Base-by-base conservation (phyloP, 2,329 filamentous ascomycete genomes). In the Hypoxylon sp. region DNA sequence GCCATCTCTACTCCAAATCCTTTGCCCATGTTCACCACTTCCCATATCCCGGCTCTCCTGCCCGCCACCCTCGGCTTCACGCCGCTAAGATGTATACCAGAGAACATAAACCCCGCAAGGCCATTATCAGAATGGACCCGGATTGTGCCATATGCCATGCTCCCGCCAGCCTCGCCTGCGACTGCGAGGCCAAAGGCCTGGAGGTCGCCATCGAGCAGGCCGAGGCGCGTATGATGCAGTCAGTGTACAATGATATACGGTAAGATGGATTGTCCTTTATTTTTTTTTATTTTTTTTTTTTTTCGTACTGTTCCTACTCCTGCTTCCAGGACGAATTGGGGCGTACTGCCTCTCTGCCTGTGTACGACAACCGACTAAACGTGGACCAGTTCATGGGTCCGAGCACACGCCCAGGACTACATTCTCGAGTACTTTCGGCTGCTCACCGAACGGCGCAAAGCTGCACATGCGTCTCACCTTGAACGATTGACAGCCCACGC, bases 141-240 rank as follows among this genome's bases (percentile, higher is more conserved):
- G 86, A 90, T 77, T 91, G 88, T 77, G 88, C 88, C 55, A 87
- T 91, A 73, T 90, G 88, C 76, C 81, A 82, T 72, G 82, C 83
- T 66, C 86, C 88, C 64, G 87, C 87, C 47, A 80, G 79, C 43
- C 74, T 83, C 69, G 81, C 79, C 64, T 91, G 88, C 75, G 86
- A 88, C 68, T 91, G 88, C 73, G 88, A 91, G 79, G 85, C 86
- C 53, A 88, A 87, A 70, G 85, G 87, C 26, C 81, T 90, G 28
- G 87, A 90, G 68, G 77, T 84, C 59, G 87, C 88, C 62, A 81
- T 90, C 44, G 81, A 82, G 64, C 86, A 90, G 74, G 87, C 88
- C 59, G 88, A 91, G 75, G 78, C 81, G 53, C 81, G 83, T 46
- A 87, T 89, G 81, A 89, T 90, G 87, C 81, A 84, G 71, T 81